Percentiles rank a stretch among this genome's conserved stretches.
These are phyloP conservation scores for Euphorbia celastroides DNA, from an alignment of 441 rosid species.

Conservation along the genomic window DNA sequence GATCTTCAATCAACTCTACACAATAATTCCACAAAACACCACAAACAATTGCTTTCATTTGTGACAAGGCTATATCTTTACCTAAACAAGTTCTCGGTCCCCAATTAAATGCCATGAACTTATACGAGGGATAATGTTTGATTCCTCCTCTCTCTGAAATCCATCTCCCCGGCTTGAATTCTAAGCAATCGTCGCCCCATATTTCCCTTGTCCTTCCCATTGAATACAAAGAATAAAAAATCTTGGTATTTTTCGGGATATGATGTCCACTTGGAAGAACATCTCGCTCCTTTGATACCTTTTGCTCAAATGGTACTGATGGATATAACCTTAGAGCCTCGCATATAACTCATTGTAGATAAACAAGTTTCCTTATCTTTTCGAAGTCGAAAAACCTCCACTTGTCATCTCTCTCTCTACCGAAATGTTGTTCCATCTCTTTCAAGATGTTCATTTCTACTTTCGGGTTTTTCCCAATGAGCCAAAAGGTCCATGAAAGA, in stretches of 20 bases:
- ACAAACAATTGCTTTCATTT: not conserved
- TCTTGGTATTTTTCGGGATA: too few relatives aligned
- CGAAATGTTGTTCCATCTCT: not conserved
- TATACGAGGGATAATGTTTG: conserved; percentile 20
- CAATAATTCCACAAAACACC: conserved; percentile 7
- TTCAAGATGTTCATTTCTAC: too few relatives aligned
- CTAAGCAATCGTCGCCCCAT: conserved; percentile 35
- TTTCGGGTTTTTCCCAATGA: not conserved
- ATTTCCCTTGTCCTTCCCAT: not conserved
- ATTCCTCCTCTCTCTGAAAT: conserved; percentile 19
- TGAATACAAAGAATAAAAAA: too few relatives aligned
- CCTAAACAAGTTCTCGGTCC: conserved; percentile 37
- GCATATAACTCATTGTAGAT: too few relatives aligned
- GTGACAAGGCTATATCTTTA: conserved; percentile 13
- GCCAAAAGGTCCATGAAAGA: not conserved
- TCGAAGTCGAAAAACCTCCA: not conserved
- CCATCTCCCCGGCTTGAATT: conserved; percentile 42
- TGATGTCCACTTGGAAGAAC: too few relatives aligned
- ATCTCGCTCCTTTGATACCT: too few relatives aligned
- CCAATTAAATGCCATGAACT: conserved; percentile 22
- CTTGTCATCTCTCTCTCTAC: not conserved
- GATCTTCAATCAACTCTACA: conserved; percentile 1
- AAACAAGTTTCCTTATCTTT: not conserved
- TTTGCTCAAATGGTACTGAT: too few relatives aligned
- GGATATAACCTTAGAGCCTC: not conserved